phyloP scores from a whole-genome alignment of 2,329 filamentous ascomycete species.

The Trichoderma harzianum region DNA sequence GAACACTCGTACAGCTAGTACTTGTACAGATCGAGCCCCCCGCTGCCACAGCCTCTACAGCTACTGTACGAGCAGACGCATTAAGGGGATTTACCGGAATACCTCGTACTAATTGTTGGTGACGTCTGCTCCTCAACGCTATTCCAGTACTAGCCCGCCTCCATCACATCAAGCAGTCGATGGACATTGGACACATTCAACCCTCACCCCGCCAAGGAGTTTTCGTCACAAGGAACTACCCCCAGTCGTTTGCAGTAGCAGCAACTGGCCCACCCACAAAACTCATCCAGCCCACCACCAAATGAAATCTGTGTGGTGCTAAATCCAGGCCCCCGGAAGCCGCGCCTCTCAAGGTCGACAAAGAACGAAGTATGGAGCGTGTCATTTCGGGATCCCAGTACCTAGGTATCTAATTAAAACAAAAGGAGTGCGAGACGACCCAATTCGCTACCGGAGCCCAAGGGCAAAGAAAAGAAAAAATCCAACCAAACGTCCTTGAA shows the following conservation, averaged over 20 bases:
- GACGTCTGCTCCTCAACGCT: not conserved
- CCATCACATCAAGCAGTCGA: slow-evolving; percentile 1
- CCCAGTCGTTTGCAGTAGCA: slow-evolving; percentile 12
- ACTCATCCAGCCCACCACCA: slow-evolving; percentile 12
- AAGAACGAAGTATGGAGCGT: slow-evolving; percentile 4
- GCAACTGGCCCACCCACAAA: slow-evolving; percentile 17
- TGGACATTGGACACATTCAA: slow-evolving; percentile 12
- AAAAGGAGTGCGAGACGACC: slow-evolving; percentile 18
- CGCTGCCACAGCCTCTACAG: not conserved
- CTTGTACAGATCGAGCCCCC: not conserved
- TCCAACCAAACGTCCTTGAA: slow-evolving; percentile 7
- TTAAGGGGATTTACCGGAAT: not conserved
- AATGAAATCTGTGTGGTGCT: slow-evolving; percentile 11
- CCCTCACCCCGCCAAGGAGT: slow-evolving; percentile 13
- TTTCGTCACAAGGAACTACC: slow-evolving; percentile 15
- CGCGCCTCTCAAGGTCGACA: slow-evolving; percentile 8
- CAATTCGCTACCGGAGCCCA: slow-evolving; percentile 10
- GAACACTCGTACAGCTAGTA: not conserved
- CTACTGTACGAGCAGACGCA: not conserved
- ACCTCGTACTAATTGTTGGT: slow-evolving; percentile 3
- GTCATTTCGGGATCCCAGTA: slow-evolving; percentile 4
- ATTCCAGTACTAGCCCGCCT: not conserved
- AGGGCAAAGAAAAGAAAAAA: not conserved
- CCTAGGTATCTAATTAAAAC: slow-evolving; percentile 17
- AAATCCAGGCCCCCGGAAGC: slow-evolving; percentile 10